Evolutionary conservation across 2,329 filamentous ascomycete genomes (phyloP).

Genomic region (Pestalotiopsis sp.): DNA sequence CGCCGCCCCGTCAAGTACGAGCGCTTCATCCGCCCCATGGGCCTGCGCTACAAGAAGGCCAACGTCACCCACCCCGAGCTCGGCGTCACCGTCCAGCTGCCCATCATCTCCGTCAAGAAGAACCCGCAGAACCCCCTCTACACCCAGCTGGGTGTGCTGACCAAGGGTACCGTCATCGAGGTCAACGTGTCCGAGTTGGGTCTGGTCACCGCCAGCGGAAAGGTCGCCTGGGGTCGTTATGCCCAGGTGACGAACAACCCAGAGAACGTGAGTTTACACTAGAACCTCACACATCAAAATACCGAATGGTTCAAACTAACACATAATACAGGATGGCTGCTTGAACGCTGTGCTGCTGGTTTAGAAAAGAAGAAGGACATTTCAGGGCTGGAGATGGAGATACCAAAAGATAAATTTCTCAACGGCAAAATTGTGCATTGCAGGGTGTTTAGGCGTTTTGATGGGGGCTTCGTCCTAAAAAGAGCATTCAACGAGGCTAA

Average conservation of each 20-base stretch:
- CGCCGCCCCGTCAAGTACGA: constrained; percentile 78
- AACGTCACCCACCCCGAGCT: constrained; percentile 15
- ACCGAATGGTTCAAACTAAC: neutral
- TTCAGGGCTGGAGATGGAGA: neutral
- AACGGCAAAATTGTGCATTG: constrained; percentile 10
- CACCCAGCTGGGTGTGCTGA: constrained; percentile 80
- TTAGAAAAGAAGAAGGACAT: constrained; percentile 13
- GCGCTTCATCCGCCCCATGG: constrained; percentile 75
- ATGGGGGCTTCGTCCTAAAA: neutral
- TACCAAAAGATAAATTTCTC: neutral
- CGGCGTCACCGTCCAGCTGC: constrained; percentile 84
- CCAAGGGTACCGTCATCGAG: constrained; percentile 78
- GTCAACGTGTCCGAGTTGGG: constrained; percentile 94
- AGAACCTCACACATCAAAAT: neutral
- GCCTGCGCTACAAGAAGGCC: constrained; percentile 64
- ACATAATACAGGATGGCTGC: constrained; percentile 37
- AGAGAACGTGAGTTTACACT: constrained; percentile 33
- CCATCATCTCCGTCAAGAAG: constrained; percentile 71
- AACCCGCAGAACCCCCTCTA: constrained; percentile 73
- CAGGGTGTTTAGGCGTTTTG: constrained; percentile 15
- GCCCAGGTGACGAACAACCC: constrained; percentile 66
- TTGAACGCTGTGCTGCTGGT: constrained; percentile 41
- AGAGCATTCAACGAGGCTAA: neutral
- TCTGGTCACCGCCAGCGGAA: constrained; percentile 86
- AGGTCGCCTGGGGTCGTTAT: constrained; percentile 90